Evolutionary conservation across 768 basidiomycete species (phyloP), one percentile per base, ranked within the genome.

Genomic region (Paxillus rubicundulus): DNA sequence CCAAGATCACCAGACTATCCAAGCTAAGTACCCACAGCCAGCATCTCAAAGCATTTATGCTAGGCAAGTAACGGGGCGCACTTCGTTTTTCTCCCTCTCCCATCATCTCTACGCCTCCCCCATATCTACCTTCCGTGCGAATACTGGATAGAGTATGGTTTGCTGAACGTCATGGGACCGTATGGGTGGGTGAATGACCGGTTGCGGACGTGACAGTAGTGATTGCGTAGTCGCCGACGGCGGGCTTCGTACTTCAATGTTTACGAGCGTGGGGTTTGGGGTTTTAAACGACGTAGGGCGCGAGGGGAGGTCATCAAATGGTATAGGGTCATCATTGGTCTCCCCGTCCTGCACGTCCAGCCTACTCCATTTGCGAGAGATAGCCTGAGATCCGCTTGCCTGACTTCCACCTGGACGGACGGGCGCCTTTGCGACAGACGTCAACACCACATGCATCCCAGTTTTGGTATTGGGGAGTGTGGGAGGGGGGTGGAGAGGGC

Each of bases 301-400:
- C 13, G 40, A 36, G 18, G 53, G 33, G n/a, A 72, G 55, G 49
- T 68, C 50, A 5, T 60, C 56, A 27, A 74, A 61, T 20, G 47
- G 33, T 13, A 66, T 57, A 1, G 49, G 52, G 20, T 57, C 10
- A 2, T 48, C 50, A 9, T 58, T 49, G 10, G 46, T 48, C 14
- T 65, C 65, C 2, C 47, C 52, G 27, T 62, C 68, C 28, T 59
- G 67, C 9, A 56, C 60, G 10, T 61, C 45, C 53, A 72, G 47
- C 38, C 65, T 57, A 38, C 60, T 67, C 72, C 73, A 69, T 50
- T 58, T 70, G 45, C 71, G 72, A 30, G 63, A 53, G 33, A 63
- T 37, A 3, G 48, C 28, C 46, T 53, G 59, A 4, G 58, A 47
- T 3, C 52, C 45, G 20, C 52, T 61, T 18, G 46, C n/a, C 48